phyloP scores from a whole-genome alignment of 2,329 filamentous ascomycete genomes.

The Macrophomina phaseolina region DNA sequence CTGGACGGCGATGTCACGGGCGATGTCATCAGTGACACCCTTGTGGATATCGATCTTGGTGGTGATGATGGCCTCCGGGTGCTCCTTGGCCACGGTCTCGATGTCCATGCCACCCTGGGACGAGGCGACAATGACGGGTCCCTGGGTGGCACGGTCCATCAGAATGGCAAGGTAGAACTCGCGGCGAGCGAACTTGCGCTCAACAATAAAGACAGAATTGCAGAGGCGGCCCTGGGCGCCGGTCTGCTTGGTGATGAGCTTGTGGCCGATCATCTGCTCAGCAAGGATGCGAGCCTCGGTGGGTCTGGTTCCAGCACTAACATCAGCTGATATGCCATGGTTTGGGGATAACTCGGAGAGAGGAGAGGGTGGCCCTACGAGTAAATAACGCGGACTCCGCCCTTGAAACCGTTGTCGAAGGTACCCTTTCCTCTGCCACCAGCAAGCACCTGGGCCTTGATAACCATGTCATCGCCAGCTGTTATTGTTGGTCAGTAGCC shows the following conservation, averaged over 20 bases:
- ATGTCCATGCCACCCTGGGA: slow-evolving; percentile 99
- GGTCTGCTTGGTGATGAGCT: slow-evolving; percentile 99
- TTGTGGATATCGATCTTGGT: slow-evolving; percentile 92
- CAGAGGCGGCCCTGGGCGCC: slow-evolving; percentile 91
- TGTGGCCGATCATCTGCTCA: slow-evolving; percentile 99
- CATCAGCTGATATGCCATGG: slow-evolving; percentile 24
- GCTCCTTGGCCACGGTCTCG: slow-evolving; percentile 97
- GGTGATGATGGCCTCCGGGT: slow-evolving; percentile 92
- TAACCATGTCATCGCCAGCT: slow-evolving; percentile 93
- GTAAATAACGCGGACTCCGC: slow-evolving; percentile 98
- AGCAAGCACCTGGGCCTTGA: slow-evolving; percentile 98
- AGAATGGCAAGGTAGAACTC: slow-evolving; percentile 99
- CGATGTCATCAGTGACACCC: slow-evolving; percentile 95
- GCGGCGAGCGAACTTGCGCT: slow-evolving; percentile 98
- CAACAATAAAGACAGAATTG: slow-evolving; percentile 98
- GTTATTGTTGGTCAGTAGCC: slow-evolving; percentile 19
- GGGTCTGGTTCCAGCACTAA: slow-evolving; percentile 56
- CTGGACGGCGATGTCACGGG: slow-evolving; percentile 84
- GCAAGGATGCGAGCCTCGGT: slow-evolving; percentile 97
- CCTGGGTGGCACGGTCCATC: slow-evolving; percentile 93
- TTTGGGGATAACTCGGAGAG: slow-evolving; percentile 19
- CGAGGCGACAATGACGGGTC: slow-evolving; percentile 94
- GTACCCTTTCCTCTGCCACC: slow-evolving; percentile 97
- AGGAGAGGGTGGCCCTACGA: slow-evolving; percentile 61
- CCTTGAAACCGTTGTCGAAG: slow-evolving; percentile 98